Conservation (phyloP, 768 basidiomycete genomes). For the Gymnopilus junonius region DNA sequence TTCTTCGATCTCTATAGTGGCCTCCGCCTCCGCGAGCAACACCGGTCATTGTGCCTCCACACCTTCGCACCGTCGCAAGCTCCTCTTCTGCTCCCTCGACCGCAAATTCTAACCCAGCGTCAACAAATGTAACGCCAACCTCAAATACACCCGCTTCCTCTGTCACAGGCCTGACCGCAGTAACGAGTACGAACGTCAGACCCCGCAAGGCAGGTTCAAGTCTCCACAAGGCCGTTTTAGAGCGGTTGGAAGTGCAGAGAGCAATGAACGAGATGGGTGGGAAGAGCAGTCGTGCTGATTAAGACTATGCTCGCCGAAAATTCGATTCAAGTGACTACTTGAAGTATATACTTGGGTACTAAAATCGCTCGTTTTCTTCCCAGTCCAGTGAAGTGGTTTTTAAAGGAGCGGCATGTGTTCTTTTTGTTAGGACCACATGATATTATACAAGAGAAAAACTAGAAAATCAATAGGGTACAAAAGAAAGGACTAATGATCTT, state of each 20-base stretch:
- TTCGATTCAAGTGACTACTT: too few relatives aligned
- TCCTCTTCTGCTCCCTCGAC: neutral
- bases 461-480: too few relatives aligned
- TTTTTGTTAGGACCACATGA: too few relatives aligned
- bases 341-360: too few relatives aligned
- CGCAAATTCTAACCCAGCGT: conserved; percentile 17
- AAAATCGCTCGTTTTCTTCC: too few relatives aligned
- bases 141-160: neutral
- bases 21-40: conserved; percentile 80
- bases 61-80: conserved; percentile 41
- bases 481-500: too few relatives aligned
- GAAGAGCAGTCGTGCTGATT: neutral
- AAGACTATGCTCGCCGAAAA: neutral
- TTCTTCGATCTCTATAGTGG: conserved; percentile 54
- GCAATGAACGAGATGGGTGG: conserved; percentile 56
- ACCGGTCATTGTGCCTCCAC: conserved; percentile 78
- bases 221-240: conserved; percentile 77
- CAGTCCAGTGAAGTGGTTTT: too few relatives aligned
- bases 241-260: conserved; percentile 73
- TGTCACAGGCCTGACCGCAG: neutral
- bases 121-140: conserved; percentile 3
- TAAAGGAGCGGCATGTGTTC: too few relatives aligned
- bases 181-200: conserved; percentile 24
- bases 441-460: too few relatives aligned
- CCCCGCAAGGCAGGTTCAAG: conserved; percentile 33